These are phyloP conservation scores for Lentinula sp. DNA, from an alignment of 768 basidiomycete genomes.

Conservation along the genomic window DNA sequence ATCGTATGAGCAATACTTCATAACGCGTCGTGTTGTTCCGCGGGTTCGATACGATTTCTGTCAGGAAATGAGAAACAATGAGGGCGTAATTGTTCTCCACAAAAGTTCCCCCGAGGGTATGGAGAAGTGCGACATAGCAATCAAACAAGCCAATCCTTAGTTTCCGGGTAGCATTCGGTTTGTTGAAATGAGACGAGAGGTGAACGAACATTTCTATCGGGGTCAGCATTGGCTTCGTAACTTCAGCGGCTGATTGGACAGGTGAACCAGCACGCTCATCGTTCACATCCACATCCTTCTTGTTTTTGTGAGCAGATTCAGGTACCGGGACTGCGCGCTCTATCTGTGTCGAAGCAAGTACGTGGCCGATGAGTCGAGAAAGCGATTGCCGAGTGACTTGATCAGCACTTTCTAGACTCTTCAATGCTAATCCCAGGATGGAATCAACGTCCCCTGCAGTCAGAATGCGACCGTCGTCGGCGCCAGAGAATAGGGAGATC, in stretches of 20 bases:
- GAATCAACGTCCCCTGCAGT: conserved; percentile 71
- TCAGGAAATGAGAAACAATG: conserved; percentile 72
- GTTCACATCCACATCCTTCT: conserved; percentile 45
- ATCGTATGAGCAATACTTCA: conserved; percentile 68
- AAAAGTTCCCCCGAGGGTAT: conserved; percentile 66
- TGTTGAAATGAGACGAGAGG: conserved; percentile 79
- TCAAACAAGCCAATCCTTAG: conserved; percentile 84
- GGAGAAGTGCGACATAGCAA: conserved; percentile 76
- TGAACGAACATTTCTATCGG: conserved; percentile 78
- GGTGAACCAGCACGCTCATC: conserved; percentile 48
- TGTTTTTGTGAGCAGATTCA: conserved; percentile 57
- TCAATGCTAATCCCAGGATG: conserved; percentile 59
- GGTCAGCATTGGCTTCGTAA: conserved; percentile 62
- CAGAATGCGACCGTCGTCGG: conserved; percentile 46
- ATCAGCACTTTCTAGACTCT: conserved; percentile 76
- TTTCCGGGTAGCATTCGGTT: conserved; percentile 57
- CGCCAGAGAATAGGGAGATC: conserved; percentile 49
- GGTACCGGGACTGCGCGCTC: conserved; percentile 42
- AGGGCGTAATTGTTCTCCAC: conserved; percentile 80
- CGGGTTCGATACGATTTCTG: conserved; percentile 63
- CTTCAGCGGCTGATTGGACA: conserved; percentile 41
- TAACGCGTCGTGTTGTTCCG: conserved; percentile 55
- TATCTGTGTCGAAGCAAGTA: conserved; percentile 80
- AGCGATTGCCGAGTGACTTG: conserved; percentile 78
- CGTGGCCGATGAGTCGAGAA: conserved; percentile 73